These are phyloP conservation scores for Sarocladiaceae sp. DNA, from an alignment of 2,329 filamentous ascomycete genomes.

Conservation along the genomic window DNA sequence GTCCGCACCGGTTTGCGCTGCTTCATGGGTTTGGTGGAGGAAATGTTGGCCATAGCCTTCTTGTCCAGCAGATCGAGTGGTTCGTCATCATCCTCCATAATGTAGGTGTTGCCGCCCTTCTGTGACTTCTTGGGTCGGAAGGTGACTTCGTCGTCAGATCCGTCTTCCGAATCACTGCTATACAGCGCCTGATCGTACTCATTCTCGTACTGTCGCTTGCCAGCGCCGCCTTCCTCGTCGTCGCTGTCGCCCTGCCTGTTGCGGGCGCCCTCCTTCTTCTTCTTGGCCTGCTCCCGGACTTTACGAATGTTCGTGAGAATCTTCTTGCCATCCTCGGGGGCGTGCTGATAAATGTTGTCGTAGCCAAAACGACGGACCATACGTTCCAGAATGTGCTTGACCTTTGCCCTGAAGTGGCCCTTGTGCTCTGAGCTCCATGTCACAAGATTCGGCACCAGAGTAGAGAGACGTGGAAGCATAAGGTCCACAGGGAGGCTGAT, in stretches of 20 bases:
- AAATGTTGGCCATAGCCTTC: constrained; percentile 86
- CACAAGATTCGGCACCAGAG: constrained; percentile 84
- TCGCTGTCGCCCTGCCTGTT: constrained; percentile 55
- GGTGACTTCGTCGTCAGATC: constrained; percentile 49
- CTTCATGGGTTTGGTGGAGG: constrained; percentile 76
- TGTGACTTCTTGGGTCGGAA: constrained; percentile 41
- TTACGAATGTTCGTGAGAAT: constrained; percentile 93
- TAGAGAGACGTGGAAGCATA: constrained; percentile 71
- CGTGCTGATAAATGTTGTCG: constrained; percentile 72
- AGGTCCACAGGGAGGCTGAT: constrained; percentile 77
- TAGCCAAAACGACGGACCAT: constrained; percentile 90
- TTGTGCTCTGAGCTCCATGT: constrained; percentile 98
- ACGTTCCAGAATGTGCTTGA: constrained; percentile 95
- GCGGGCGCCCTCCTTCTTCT: constrained; percentile 70
- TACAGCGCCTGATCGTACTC: constrained; percentile 97
- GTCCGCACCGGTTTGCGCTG: constrained; percentile 50
- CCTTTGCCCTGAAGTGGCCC: constrained; percentile 92
- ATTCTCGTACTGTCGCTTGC: constrained; percentile 69
- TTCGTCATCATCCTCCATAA: constrained; percentile 91
- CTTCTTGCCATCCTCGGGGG: constrained; percentile 83
- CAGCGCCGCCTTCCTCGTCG: constrained; percentile 41
- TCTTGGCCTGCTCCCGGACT: constrained; percentile 85
- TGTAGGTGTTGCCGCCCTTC: constrained; percentile 71
- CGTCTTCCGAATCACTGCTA: constrained; percentile 63
- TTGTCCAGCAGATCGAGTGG: constrained; percentile 91